Conservation (phyloP, 345 rosid genomes). For the Eucalyptus melliodora region DNA sequence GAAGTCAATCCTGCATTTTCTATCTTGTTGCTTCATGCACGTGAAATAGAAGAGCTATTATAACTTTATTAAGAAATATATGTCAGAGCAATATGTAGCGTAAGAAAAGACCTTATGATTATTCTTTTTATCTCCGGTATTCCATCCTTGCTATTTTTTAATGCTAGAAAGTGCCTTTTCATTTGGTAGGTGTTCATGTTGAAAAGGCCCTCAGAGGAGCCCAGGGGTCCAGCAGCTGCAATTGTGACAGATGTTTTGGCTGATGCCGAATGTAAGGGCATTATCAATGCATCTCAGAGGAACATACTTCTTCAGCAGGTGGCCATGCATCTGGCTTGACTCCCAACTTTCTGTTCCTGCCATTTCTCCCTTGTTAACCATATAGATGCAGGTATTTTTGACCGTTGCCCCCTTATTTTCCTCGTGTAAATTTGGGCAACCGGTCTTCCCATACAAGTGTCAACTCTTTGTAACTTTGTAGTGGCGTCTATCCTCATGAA, state of each 20-base stretch:
- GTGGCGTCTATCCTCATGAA: neutral
- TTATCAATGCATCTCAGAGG: conserved; percentile 51
- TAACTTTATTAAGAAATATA: neutral
- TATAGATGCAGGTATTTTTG: neutral
- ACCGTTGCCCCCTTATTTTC: neutral
- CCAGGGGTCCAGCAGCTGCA: conserved; percentile 54
- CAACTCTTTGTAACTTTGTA: neutral
- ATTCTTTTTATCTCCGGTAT: neutral
- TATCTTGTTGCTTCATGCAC: neutral
- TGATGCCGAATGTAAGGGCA: conserved; percentile 61
- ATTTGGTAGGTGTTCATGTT: conserved; percentile 45
- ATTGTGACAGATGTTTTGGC: conserved; percentile 57
- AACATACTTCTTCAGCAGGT: conserved; percentile 44
- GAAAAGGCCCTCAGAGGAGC: conserved; percentile 53
- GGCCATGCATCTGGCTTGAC: conserved; percentile 32
- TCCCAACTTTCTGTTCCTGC: neutral
- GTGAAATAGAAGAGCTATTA: neutral
- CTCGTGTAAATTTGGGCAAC: neutral
- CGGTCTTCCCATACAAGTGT: neutral
- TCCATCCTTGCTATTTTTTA: neutral
- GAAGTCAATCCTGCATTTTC: neutral
- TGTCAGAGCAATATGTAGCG: neutral
- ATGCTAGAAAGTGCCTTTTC: neutral
- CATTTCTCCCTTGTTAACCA: neutral
- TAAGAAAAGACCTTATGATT: neutral